Evolutionary conservation across 768 basidiomycete genomes (phyloP).

Genomic region (Neoboletus magnificus): DNA sequence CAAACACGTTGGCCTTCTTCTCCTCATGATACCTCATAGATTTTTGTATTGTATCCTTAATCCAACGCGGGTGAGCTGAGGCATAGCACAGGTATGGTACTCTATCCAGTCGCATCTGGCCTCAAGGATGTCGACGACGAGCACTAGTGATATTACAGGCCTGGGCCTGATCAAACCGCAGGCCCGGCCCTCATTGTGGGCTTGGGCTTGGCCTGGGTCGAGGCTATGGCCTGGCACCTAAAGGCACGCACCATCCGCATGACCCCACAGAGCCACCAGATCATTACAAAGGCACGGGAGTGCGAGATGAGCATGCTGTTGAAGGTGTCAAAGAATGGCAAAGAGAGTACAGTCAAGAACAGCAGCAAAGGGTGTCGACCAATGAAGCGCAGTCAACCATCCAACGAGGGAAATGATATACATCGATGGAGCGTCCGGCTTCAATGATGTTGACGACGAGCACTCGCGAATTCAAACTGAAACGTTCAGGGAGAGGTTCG

Average conservation of each 20-base stretch:
- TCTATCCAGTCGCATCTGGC: background rate
- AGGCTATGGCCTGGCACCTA: background rate
- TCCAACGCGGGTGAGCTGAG: background rate
- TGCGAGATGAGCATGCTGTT: background rate
- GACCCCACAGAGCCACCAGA: background rate
- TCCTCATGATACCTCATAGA: background rate
- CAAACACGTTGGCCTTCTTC: background rate
- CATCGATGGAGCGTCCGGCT: background rate
- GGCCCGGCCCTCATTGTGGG: background rate
- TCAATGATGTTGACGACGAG: background rate
- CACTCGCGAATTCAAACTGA: background rate
- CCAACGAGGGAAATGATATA: background rate
- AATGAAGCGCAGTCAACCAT: background rate
- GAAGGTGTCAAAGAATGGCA: background rate
- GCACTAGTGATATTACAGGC: background rate
- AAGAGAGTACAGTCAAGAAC: background rate
- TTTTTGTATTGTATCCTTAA: background rate
- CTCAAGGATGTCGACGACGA: background rate
- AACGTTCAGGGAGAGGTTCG: slow-evolving; percentile 4
- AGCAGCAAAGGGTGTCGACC: background rate
- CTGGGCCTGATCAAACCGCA: background rate
- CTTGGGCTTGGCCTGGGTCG: too few species aligned
- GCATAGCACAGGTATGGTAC: background rate
- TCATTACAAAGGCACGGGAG: background rate
- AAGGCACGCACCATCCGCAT: background rate